phyloP scores from a whole-genome alignment of 225 moss, liverwort and hornwort genomes.

The Takakia lepidozioides region DNA sequence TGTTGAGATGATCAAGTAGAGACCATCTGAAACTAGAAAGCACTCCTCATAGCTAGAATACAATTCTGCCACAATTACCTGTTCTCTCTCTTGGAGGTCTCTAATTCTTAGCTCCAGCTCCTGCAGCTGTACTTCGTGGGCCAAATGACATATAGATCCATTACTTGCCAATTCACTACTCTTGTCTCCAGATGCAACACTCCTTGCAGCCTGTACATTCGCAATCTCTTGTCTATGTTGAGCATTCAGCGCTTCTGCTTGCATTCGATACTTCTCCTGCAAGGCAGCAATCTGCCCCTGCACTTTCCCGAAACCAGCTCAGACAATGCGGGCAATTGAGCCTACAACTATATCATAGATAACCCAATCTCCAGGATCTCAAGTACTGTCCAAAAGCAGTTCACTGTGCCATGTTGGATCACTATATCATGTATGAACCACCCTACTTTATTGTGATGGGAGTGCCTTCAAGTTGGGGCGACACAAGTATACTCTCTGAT shows the following conservation, averaged over 20 bases:
- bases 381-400: too few species aligned
- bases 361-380: too few species aligned
- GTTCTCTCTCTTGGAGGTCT: constrained; percentile 13
- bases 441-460: too few species aligned
- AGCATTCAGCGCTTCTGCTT: constrained; percentile 9
- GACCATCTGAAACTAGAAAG: background rate
- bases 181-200: constrained; percentile 2
- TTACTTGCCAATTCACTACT: constrained; percentile 8
- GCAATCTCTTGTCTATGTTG: constrained; percentile 19
- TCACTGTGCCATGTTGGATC: too few species aligned
- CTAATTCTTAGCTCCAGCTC: constrained; percentile 18
- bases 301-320: constrained; percentile 2
- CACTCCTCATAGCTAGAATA: background rate
- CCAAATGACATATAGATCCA: constrained; percentile 8
- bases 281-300: constrained; percentile 24
- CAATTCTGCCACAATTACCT: constrained; percentile 11
- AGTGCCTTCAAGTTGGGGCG: too few species aligned
- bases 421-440: too few species aligned
- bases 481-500: too few species aligned
- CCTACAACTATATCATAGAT: too few species aligned
- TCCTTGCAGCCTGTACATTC: background rate
- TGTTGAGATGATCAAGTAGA: too few species aligned
- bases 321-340: too few species aligned
- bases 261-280: constrained; percentile 10
- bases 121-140: constrained; percentile 14